Conservation (phyloP, 2,329 filamentous ascomycete genomes). For the Cladosporium sp. region DNA sequence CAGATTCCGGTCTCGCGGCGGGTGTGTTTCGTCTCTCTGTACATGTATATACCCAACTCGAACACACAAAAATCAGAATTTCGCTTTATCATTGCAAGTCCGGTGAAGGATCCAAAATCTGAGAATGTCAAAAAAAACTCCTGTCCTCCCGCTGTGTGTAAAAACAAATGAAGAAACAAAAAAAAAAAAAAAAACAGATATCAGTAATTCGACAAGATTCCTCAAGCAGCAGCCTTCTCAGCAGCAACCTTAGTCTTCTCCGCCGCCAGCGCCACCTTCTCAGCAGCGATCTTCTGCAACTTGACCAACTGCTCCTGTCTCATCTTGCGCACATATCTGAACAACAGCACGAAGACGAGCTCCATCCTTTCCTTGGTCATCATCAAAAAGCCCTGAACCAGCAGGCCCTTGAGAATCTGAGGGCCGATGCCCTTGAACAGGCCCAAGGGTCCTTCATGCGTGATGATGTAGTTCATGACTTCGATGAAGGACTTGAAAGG, state of each 20-base stretch:
- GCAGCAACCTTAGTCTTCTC: constrained; percentile 39
- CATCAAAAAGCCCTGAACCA: constrained; percentile 96
- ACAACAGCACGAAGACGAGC: constrained; percentile 76
- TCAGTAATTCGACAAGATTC: neutral
- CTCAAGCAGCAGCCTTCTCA: constrained; percentile 6
- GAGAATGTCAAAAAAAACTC: neutral
- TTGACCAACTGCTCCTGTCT: constrained; percentile 66
- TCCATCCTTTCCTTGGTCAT: constrained; percentile 98
- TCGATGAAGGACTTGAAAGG: constrained; percentile 91
- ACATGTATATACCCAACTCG: constrained; percentile 18
- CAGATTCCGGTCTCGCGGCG: neutral
- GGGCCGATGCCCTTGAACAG: constrained; percentile 96
- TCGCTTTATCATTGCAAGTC: neutral
- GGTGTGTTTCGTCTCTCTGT: constrained; percentile 18
- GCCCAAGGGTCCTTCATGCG: constrained; percentile 77
- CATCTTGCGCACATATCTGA: constrained; percentile 72
- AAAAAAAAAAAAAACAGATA: neutral
- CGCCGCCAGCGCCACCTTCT: constrained; percentile 34
- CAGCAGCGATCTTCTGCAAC: constrained; percentile 58
- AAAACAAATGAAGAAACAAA: neutral
- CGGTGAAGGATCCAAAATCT: neutral
- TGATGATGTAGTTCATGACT: constrained; percentile 89
- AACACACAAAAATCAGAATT: neutral
- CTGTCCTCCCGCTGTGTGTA: neutral
- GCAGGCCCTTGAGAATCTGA: constrained; percentile 83